Base-by-base conservation (phyloP, 2,329 filamentous ascomycete species). In the Akanthomyces muscarius region DNA sequence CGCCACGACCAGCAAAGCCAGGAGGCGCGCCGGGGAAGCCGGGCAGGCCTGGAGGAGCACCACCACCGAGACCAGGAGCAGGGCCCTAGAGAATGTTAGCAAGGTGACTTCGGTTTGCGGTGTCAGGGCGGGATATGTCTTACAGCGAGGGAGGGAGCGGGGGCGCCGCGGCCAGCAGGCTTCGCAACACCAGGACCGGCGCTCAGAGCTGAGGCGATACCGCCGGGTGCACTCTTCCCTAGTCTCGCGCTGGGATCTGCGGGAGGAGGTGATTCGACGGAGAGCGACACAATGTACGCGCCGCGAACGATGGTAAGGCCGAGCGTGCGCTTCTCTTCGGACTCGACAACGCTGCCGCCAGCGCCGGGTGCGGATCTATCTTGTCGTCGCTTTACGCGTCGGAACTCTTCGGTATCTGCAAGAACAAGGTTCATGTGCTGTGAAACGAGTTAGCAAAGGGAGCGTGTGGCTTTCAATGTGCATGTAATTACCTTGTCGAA, bases 391-490 rank as follows among this genome's bases (percentile, higher is more conserved):
- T 95, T 96, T 66, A 94, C 89, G 74, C 90, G 90, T 75, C 93
- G 90, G 78, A 97, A 97, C 77, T 98, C 94, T 85, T 99, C 95
- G 69, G 95, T 98, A 74, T 99, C 95, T 78, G 94, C 95, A 66
- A 99, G 90, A 66, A 99, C 95, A 68, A 99, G 86, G 77, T 99
- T 99, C 95, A 99, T 99, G 79, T 99, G 95, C 92, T 96, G 68
- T 56, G 61, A 8, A 11, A 7, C 11, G 16, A 16, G 64, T 66
- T 44, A 65, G 64, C 42, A 57, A 53, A 50, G 59, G 45, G 7
- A 38, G 11, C 11, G 5, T 28, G 53, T 69, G 21, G 18, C 44
- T 13, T 48, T 21, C 5, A 30, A 42, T 41, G 11, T 71, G 70
- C 36, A 21, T 16, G 59, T 11, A 64, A 70, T 64, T 78, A 94